Evolutionary conservation across 192 early-diverging fungal genomes (phyloP), one percentile per base, ranked within the genome.

Genomic region (Coemansia sp.): DNA sequence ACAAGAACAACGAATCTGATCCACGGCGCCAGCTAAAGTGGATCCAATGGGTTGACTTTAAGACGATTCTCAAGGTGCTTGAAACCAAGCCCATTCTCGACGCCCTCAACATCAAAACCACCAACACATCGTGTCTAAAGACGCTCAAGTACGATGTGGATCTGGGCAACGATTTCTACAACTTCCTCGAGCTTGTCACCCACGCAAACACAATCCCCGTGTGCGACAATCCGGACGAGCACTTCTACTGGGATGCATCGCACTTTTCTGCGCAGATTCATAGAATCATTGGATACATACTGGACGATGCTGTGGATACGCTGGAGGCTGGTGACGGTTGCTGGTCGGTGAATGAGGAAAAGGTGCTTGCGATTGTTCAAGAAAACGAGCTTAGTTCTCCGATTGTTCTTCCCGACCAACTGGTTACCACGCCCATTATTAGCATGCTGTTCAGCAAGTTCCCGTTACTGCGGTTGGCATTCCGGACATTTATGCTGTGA

Each of bases 91-190:
- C 71, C 0, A 72, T 82, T 3, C 68, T 82, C 26, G 74, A 82
- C 7, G 68, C 79, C 32, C 59, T 82, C 32, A 66, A 76, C 26
- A 82, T 82, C 16, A 71, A 61, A 7, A 82, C 72, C 56, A 82
- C 68, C 16, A 72, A 72, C 19, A 63, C 40, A 21, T 73, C 79
- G 8, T 82, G 79, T 40, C 54, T 82, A 39, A 64, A 72, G 19
- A 76, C 79, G 12, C 64, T 82, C 5, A 76, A 82, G 48, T 82
- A 82, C 40, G 79, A 76, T 26, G 74, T 76, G 0, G 79, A 82
- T 42, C 48, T 82, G 65, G 79, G 79, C 41, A 82, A 76, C 50
- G 79, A 82, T 57, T 82, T 82, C 72, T 82, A 82, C 74, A 82
- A 82, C 59, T 82, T 82, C 48, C 67, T 82, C 39, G 79, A 82